Base-by-base conservation (phyloP, 1,284 basidiomycete genomes). In the Erythrobasidium hasegawianum region DNA sequence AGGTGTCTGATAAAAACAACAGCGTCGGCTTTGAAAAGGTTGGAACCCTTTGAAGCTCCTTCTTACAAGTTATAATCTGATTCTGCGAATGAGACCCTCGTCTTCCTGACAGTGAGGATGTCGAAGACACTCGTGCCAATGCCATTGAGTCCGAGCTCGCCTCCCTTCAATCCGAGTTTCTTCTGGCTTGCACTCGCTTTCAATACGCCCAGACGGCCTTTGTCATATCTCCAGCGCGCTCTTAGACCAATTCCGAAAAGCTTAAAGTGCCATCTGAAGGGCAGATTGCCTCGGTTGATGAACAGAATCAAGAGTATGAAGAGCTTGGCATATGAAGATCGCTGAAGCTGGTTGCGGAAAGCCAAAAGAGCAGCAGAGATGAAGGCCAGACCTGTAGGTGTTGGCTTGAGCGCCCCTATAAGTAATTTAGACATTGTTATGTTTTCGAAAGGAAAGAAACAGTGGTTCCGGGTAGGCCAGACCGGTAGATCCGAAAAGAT, bases 211-310 rank as follows among this genome's bases (percentile, higher is more conserved):
- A 41, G 38, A n/a, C 43, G 41, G 8, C 55, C 62, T 24, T 41
- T 8, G 14, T 65, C 62, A n/a, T 50, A 58, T 10, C 45, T 10
- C 33, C 38, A 26, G 20, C 56, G 29, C 49, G 62, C 62, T n/a
- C 33, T 33, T 4, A 65, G 43, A 8, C 26, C 55, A 20, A 65
- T 65, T 11, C 29, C 53, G 20, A 39, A 16, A 14, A 65, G 47
- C 49, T 65, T 65, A 43, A 65, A 18, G n/a, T 65, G 62, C 62
- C 62, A 65, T 57, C 62, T 41, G 33, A 65, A 26, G 40, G 62
- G 62, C 10, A 65, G 54, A 22, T 50, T 26, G 29, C 62, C 56
- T n/a, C 62, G 40, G 24, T 65, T 65, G 8, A 65, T 18, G 56
- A 65, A 65, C 11, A 65, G 56, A 4, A 65, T 38, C 33, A 57